Evolutionary conservation across 108 stramenopile genomes (phyloP).

Genomic region (Epithemia pelagica): DNA sequence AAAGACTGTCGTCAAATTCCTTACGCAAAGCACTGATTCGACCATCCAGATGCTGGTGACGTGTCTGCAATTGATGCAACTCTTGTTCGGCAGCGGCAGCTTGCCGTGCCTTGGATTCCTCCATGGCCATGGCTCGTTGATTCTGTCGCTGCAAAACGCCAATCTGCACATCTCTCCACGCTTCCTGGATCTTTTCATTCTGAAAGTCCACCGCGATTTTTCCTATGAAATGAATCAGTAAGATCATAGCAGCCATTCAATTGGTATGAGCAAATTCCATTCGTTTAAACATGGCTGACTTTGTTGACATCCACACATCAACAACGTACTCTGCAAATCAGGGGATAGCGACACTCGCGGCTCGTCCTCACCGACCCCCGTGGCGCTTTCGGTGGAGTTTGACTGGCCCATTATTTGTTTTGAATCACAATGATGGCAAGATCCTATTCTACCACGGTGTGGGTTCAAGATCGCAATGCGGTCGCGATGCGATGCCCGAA

Average conservation of each 20-base stretch:
- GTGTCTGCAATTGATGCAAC: background rate
- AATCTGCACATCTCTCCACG: slow-evolving; percentile 5
- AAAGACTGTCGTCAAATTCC: slow-evolving; percentile 5
- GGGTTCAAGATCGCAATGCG: too few relatives aligned
- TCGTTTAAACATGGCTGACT: too few relatives aligned
- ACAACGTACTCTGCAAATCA: background rate
- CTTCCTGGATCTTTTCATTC: slow-evolving; percentile 9
- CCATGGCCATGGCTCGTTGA: background rate
- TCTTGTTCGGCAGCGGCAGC: background rate
- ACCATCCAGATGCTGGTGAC: background rate
- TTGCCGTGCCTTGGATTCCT: background rate
- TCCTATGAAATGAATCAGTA: background rate
- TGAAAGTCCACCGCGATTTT: slow-evolving; percentile 15
- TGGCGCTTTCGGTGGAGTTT: background rate
- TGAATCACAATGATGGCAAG: too few relatives aligned
- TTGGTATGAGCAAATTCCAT: too few relatives aligned
- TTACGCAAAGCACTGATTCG: slow-evolving; percentile 1
- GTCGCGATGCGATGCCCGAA: too few relatives aligned
- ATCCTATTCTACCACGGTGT: too few relatives aligned
- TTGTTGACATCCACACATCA: too few relatives aligned
- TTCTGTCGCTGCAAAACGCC: slow-evolving; percentile 5
- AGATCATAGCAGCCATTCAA: background rate
- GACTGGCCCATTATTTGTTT: background rate
- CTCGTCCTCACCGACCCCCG: background rate
- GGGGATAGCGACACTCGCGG: background rate